These are phyloP conservation scores for Tetragonia tetragonoides DNA, from an alignment of 148 eudicot species.

Conservation along the genomic window DNA sequence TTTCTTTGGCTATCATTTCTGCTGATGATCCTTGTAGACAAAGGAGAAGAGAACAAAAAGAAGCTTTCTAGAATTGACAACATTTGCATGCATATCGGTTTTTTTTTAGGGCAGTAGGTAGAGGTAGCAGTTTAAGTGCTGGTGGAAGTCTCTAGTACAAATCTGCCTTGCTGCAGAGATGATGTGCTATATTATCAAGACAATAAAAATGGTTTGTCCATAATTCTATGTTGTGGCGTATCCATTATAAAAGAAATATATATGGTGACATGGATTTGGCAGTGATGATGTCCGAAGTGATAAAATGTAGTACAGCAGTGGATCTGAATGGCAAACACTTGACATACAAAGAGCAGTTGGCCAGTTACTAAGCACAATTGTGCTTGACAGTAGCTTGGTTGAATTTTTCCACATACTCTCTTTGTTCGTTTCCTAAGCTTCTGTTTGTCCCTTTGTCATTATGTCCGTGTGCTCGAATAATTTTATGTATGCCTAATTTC, in stretches of 20 bases:
- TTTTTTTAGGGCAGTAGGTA: background rate
- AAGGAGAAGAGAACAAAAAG: background rate
- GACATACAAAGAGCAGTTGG: background rate
- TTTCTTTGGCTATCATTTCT: background rate
- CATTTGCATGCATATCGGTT: background rate
- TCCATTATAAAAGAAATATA: background rate
- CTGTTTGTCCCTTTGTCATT: background rate
- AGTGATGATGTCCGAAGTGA: slow-evolving; percentile 1
- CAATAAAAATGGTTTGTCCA: background rate
- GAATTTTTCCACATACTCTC: background rate
- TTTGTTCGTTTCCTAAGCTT: background rate
- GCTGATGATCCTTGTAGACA: background rate
- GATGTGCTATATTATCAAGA: background rate
- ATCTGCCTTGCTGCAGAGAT: background rate
- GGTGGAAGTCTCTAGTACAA: background rate
- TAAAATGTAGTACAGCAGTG: background rate
- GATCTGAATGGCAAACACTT: background rate
- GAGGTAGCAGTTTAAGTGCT: background rate
- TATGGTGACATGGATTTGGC: background rate
- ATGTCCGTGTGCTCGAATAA: background rate
- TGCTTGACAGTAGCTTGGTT: background rate
- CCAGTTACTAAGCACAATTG: background rate
- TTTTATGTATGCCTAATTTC: too few relatives aligned
- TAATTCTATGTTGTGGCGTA: background rate
- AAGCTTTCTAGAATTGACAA: background rate